Evolutionary conservation across 164 flowering plant species (phyloP).

Genomic region (Tetracentron sinense): DNA sequence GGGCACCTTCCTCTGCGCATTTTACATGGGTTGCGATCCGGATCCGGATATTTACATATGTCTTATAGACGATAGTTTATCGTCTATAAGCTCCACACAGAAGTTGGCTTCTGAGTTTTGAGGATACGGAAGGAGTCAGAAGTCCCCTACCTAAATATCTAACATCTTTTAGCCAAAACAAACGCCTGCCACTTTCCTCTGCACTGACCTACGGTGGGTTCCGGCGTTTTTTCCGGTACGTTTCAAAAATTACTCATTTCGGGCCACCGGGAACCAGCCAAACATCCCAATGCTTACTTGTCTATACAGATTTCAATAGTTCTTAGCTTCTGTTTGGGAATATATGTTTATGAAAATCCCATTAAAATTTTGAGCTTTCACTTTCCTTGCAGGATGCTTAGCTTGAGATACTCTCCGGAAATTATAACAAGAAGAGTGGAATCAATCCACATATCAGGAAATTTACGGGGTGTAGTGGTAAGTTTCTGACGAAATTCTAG

Average conservation of each 20-base stretch:
- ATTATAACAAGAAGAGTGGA: slow-evolving; percentile 23
- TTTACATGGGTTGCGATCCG: too few relatives aligned
- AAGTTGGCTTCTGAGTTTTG: too few relatives aligned
- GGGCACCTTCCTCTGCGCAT: too few relatives aligned
- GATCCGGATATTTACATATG: too few relatives aligned
- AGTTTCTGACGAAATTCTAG: slow-evolving; percentile 12
- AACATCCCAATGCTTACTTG: background rate
- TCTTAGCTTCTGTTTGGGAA: background rate
- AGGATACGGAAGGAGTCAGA: too few relatives aligned
- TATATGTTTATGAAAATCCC: background rate
- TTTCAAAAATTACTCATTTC: background rate
- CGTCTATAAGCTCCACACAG: too few relatives aligned
- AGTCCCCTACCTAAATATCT: too few relatives aligned
- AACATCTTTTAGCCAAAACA: too few relatives aligned
- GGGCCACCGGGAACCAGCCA: background rate
- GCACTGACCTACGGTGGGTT: background rate
- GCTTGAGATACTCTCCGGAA: slow-evolving; percentile 38
- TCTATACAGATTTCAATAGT: background rate
- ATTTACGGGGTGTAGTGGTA: slow-evolving; percentile 36
- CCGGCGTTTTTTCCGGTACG: background rate
- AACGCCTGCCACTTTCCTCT: background rate
- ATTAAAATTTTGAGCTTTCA: background rate
- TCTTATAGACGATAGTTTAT: too few relatives aligned
- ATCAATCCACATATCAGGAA: slow-evolving; percentile 18
- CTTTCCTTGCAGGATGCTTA: slow-evolving; percentile 47